phyloP scores from a whole-genome alignment of 768 basidiomycete species.

The Cystobasidium tubakii region DNA sequence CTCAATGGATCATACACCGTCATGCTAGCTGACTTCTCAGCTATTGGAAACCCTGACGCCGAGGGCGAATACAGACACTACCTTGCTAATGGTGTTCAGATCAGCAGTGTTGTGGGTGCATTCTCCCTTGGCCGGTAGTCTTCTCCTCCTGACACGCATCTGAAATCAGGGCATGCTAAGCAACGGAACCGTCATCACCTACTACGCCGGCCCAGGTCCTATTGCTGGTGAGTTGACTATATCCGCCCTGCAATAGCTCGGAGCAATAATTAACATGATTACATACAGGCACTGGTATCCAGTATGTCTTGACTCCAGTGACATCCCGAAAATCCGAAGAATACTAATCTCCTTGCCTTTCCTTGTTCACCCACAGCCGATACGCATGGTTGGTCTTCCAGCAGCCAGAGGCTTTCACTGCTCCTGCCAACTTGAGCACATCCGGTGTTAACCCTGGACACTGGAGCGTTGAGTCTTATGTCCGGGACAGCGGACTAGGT shows the following conservation, averaged over 20 bases:
- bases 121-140: neutral
- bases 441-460: constrained; percentile 21
- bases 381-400: constrained; percentile 38
- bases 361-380: constrained; percentile 1
- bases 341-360: neutral
- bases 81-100: constrained; percentile 32
- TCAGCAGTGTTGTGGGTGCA: constrained; percentile 12
- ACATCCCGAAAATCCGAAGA: neutral
- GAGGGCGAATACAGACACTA: constrained; percentile 37
- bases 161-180: neutral
- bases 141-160: neutral
- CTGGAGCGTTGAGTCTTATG: constrained; percentile 33
- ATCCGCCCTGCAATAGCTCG: neutral
- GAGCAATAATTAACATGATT: no score
- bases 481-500: constrained; percentile 22
- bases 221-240: constrained; percentile 8
- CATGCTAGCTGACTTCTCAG: constrained; percentile 36
- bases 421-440: constrained; percentile 25
- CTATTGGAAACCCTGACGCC: constrained; percentile 29
- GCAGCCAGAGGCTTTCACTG: constrained; percentile 35
- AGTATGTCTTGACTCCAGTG: neutral
- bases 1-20: constrained; percentile 22
- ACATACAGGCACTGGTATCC: neutral
- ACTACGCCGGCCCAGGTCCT: constrained; percentile 37
- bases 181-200: constrained; percentile 35